A percentile compares a stretch with the other conserved stretches of the same genome.
Evolutionary conservation across 768 basidiomycete species (phyloP).

Genomic region (Calocybe cyanea): DNA sequence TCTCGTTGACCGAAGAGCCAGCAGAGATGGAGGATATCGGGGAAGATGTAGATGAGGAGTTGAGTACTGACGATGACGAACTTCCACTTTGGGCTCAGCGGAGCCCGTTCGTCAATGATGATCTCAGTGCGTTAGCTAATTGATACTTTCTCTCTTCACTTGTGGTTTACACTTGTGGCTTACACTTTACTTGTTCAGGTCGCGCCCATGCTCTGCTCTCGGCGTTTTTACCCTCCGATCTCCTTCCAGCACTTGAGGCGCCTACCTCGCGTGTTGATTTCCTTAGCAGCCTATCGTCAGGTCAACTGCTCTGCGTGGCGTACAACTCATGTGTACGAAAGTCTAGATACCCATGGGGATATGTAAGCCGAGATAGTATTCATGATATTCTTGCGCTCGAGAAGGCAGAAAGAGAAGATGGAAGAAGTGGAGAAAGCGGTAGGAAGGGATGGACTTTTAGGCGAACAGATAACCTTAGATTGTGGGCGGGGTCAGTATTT

Average conservation of each 20-base stretch:
- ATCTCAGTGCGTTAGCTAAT: conserved; percentile 45
- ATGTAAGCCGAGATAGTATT: conserved; percentile 69
- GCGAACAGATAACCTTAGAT: conserved; percentile 77
- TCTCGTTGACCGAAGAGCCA: conserved; percentile 54
- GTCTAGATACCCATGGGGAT: conserved; percentile 86
- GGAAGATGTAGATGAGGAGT: conserved; percentile 40
- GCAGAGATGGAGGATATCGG: conserved; percentile 47
- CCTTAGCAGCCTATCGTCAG: conserved; percentile 60
- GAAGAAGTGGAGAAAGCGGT: conserved; percentile 31
- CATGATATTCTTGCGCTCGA: conserved; percentile 78
- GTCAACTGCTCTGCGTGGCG: conserved; percentile 74
- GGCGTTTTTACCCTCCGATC: conserved; percentile 52
- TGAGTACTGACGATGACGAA: conserved; percentile 62
- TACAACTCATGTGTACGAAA: conserved; percentile 81
- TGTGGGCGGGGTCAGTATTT: conserved; percentile 76
- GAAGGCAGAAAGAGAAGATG: conserved; percentile 35
- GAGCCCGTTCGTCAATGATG: conserved; percentile 47
- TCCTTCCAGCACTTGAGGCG: conserved; percentile 38
- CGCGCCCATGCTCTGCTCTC: conserved; percentile 62
- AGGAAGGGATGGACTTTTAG: conserved; percentile 81
- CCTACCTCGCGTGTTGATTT: conserved; percentile 36
- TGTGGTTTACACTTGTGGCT: background rate
- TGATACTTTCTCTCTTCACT: conserved; percentile 1
- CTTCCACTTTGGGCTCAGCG: conserved; percentile 78
- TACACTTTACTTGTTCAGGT: conserved; percentile 37